Base-by-base conservation (phyloP, 2,329 filamentous ascomycete species). In the Alternaria conjuncta region DNA sequence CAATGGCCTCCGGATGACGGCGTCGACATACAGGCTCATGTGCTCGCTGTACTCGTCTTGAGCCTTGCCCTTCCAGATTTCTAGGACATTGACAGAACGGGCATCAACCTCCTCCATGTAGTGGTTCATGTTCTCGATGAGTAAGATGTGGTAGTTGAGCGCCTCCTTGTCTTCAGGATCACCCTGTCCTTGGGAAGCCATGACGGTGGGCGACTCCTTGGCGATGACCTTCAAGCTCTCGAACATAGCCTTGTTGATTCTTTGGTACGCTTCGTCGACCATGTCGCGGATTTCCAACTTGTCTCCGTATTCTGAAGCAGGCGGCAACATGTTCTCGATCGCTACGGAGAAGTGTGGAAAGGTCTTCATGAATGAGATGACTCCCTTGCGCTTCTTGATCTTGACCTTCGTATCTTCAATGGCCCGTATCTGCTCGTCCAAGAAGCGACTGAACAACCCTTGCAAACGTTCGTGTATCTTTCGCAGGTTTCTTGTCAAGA, bases 81-180 rank as follows among this genome's bases (percentile, higher is more conserved):
- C 89, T 5, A 98, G 86, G 1, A 97, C 89, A 8, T 91, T 87
- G 66, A 96, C 88, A 41, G 87, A 86, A 18, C 88, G 87, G 15
- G 90, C 83, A 70, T 97, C 93, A 9, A 97, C 91, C 79, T 97
- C 94, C 78, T 98, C 94, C 11, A 96, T 85, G 81, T 97, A 98
- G 80, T 97, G 94, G 76, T 97, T 96, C 94, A 97, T 97, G 80
- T 99, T 99, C 80, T 99, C 95, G 71, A 99, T 98, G 57, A 98
- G 86, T 32, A 98, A 86, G 73, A 99, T 97, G 80, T 98, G 94
- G 82, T 97, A 97, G 82, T 98, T 98, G 64, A 99, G 87, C 6
- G 94, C 93, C 79, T 97, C 94, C 82, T 99, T 98, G 77, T 98
- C 96, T 79, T 98, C 96, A 1, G 88, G 87, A 71, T 92, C 90